Evolutionary conservation across 2,329 filamentous ascomycete species (phyloP).

Genomic region (Gnomoniopsis smithogilvyi): DNA sequence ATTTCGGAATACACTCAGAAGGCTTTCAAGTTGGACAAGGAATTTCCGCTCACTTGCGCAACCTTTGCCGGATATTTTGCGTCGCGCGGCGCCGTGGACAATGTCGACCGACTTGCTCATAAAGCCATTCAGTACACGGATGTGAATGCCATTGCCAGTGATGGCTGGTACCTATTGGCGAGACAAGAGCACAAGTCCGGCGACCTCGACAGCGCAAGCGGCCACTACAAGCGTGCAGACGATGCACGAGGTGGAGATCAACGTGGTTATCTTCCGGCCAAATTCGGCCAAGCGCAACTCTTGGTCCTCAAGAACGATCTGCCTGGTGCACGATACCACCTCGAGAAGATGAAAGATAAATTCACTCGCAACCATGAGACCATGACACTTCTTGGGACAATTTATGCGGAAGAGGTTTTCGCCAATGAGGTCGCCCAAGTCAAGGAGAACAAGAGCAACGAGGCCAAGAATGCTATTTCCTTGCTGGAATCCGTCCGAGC

Average conservation of each 20-base stretch:
- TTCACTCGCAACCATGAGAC: conserved; percentile 80
- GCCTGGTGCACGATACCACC: conserved; percentile 85
- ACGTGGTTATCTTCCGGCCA: conserved; percentile 86
- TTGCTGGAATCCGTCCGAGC: conserved; percentile 79
- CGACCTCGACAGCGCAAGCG: conserved; percentile 69
- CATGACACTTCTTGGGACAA: conserved; percentile 84
- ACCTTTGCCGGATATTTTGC: conserved; percentile 91
- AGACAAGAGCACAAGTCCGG: conserved; percentile 85
- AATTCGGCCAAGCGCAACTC: conserved; percentile 90
- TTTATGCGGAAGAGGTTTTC: conserved; percentile 95
- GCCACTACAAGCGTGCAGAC: conserved; percentile 88
- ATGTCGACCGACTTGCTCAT: conserved; percentile 82
- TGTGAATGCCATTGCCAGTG: conserved; percentile 92
- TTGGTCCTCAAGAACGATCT: conserved; percentile 80
- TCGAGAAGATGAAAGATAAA: conserved; percentile 86
- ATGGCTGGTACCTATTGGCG: conserved; percentile 94
- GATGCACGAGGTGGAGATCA: conserved; percentile 90
- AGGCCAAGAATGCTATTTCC: conserved; percentile 81
- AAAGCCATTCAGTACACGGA: conserved; percentile 96
- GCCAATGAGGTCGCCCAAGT: conserved; percentile 65
- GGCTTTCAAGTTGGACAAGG: conserved; percentile 90
- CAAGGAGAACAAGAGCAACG: conserved; percentile 83
- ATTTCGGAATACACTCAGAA: conserved; percentile 94
- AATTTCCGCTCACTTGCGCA: conserved; percentile 83
- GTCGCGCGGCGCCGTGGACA: conserved; percentile 72